These are phyloP conservation scores for Hymenoscyphus repandus DNA, from an alignment of 2,329 filamentous ascomycete species.

Conservation along the genomic window DNA sequence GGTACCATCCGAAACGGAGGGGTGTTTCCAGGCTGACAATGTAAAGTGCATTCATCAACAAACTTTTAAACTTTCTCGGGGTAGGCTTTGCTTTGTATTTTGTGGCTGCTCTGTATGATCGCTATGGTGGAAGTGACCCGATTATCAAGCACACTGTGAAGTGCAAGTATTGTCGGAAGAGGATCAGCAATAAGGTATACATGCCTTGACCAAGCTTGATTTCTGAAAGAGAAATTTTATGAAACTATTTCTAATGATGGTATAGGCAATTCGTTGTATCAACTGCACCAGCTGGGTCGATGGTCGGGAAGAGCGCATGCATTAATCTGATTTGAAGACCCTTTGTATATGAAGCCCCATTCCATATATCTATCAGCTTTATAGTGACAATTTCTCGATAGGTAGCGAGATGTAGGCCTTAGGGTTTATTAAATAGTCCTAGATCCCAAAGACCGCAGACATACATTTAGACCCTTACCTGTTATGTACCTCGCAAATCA, in stretches of 20 bases:
- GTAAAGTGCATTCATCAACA: constrained; percentile 53
- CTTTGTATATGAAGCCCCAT: too few species aligned
- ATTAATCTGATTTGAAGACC: neutral
- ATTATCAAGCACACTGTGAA: constrained; percentile 67
- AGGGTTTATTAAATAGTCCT: too few species aligned
- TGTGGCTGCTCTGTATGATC: constrained; percentile 58
- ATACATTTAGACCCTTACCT: too few species aligned
- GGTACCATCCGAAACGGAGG: constrained; percentile 22
- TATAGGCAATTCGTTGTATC: constrained; percentile 43
- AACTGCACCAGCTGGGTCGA: constrained; percentile 55
- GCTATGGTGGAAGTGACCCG: constrained; percentile 48
- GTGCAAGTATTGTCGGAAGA: constrained; percentile 62
- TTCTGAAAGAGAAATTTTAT: too few species aligned
- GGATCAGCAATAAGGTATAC: constrained; percentile 56
- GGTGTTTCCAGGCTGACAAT: neutral
- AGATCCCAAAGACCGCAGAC: too few species aligned
- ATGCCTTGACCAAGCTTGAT: too few species aligned
- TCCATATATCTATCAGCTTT: too few species aligned
- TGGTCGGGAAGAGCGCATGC: constrained; percentile 42
- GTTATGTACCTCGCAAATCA: too few species aligned
- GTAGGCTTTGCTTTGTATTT: constrained; percentile 61
- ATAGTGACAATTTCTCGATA: too few species aligned
- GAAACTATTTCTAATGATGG: neutral
- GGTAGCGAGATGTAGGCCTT: too few species aligned
- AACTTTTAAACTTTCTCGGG: constrained; percentile 59